Evolutionary conservation across 2,329 filamentous ascomycete species (phyloP).

Genomic region (Neocucurbitaria cava): DNA sequence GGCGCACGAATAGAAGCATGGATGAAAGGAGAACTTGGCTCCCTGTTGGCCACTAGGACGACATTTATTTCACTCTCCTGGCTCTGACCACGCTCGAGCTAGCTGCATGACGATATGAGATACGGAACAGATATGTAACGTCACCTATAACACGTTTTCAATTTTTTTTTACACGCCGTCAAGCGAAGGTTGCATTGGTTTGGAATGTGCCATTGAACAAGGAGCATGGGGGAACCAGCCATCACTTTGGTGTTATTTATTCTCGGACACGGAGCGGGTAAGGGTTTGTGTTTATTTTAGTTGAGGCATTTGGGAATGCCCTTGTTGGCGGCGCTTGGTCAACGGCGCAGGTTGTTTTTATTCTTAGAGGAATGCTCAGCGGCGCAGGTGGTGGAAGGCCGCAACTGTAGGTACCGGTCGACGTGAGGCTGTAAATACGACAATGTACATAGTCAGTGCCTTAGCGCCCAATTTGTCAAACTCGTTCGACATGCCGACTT

Average conservation of each 20-base stretch:
- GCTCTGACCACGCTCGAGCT: not conserved
- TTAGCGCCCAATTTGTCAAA: not conserved
- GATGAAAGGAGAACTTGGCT: conserved; percentile 67
- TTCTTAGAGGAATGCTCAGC: not conserved
- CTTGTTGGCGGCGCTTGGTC: not conserved
- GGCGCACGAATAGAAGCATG: conserved; percentile 68
- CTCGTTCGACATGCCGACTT: not conserved
- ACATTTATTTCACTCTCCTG: conserved; percentile 15
- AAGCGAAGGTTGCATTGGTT: not conserved
- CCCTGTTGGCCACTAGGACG: conserved; percentile 47
- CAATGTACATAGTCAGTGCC: not conserved
- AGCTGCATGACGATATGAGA: not conserved
- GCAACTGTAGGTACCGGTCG: not conserved
- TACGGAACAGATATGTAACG: not conserved
- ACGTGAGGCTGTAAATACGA: not conserved
- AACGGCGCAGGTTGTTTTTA: not conserved
- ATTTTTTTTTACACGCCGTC: not conserved
- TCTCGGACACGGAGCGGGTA: not conserved
- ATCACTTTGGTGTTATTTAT: not conserved
- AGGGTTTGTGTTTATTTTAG: not conserved
- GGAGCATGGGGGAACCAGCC: not conserved
- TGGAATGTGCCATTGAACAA: not conserved
- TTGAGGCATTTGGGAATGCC: not conserved
- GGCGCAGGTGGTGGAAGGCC: not conserved
- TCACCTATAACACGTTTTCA: not conserved